Percentiles rank a stretch among this genome's conserved stretches.
Conservation (phyloP, 495 filamentous ascomycete species). For the Penicillium bialowiezense region DNA sequence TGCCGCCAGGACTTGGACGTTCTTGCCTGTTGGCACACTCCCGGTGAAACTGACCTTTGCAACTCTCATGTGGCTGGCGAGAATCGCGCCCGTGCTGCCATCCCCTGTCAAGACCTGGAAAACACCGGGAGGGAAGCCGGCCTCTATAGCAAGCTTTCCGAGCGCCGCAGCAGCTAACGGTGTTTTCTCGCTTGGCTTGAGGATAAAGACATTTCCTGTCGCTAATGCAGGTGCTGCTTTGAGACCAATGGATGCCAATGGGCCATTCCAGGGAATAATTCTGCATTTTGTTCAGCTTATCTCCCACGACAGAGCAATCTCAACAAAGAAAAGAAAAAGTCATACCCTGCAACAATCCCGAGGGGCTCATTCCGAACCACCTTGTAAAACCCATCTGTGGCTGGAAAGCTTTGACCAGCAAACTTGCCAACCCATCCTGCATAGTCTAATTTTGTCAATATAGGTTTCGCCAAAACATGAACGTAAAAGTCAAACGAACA, state of each 20-base stretch:
- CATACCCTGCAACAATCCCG: conserved; percentile 12
- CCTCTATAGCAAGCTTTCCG: conserved; percentile 72
- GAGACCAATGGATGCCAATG: conserved; percentile 5
- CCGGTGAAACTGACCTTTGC: conserved; percentile 16
- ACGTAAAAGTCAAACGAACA: background rate
- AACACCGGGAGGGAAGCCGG: conserved; percentile 82
- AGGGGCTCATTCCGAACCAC: conserved; percentile 16
- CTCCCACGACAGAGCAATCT: too few species aligned
- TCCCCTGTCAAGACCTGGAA: conserved; percentile 82
- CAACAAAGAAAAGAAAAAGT: background rate
- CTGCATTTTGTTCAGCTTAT: background rate
- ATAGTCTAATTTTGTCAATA: too few species aligned
- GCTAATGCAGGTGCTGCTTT: conserved; percentile 52
- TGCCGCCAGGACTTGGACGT: conserved; percentile 18
- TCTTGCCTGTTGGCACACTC: conserved; percentile 9
- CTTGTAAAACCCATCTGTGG: conserved; percentile 24
- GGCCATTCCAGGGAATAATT: conserved; percentile 13
- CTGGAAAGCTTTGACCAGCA: conserved; percentile 13
- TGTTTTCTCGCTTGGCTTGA: conserved; percentile 88
- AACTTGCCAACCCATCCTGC: conserved; percentile 19
- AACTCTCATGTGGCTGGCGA: conserved; percentile 8
- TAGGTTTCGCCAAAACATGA: too few species aligned
- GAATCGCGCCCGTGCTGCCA: conserved; percentile 59
- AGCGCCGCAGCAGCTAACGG: conserved; percentile 84
- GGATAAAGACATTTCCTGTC: conserved; percentile 59